phyloP scores from a whole-genome alignment of 176 grass and related monocot genomes.

The Carex cristatella region DNA sequence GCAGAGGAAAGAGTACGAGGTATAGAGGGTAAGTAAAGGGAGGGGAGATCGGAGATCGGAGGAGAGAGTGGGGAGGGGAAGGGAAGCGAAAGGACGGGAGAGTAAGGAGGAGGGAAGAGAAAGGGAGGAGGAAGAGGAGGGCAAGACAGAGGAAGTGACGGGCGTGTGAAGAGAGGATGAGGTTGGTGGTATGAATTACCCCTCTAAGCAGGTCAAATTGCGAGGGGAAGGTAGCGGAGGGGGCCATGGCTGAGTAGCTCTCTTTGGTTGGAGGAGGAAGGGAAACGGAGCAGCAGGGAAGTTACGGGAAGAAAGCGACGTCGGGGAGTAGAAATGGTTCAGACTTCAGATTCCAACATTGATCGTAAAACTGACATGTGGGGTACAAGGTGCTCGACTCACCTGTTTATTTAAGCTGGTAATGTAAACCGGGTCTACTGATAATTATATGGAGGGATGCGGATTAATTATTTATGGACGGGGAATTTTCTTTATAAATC shows the following conservation, averaged over 20 bases:
- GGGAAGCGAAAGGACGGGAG: neutral
- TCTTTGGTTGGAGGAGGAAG: neutral
- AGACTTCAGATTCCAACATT: no score
- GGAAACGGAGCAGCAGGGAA: neutral
- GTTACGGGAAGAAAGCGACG: neutral
- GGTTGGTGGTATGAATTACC: slow-evolving; percentile 11
- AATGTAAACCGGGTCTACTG: neutral
- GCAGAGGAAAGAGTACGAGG: neutral
- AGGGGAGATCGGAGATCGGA: neutral
- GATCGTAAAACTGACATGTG: no score
- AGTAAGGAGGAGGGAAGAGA: slow-evolving; percentile 14
- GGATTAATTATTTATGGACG: neutral
- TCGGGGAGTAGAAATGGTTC: neutral
- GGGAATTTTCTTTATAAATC: no score
- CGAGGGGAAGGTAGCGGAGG: neutral
- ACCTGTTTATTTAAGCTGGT: neutral
- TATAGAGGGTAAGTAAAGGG: neutral
- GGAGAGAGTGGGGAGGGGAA: neutral
- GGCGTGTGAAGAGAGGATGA: slow-evolving; percentile 31
- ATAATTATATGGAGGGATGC: neutral
- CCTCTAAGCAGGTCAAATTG: slow-evolving; percentile 20
- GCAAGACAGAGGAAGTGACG: slow-evolving; percentile 19
- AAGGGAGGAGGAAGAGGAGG: slow-evolving; percentile 8
- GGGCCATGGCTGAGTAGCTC: neutral
- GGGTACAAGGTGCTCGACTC: neutral